Base-by-base conservation (phyloP, 768 basidiomycete genomes). In the Astraeus odoratus region DNA sequence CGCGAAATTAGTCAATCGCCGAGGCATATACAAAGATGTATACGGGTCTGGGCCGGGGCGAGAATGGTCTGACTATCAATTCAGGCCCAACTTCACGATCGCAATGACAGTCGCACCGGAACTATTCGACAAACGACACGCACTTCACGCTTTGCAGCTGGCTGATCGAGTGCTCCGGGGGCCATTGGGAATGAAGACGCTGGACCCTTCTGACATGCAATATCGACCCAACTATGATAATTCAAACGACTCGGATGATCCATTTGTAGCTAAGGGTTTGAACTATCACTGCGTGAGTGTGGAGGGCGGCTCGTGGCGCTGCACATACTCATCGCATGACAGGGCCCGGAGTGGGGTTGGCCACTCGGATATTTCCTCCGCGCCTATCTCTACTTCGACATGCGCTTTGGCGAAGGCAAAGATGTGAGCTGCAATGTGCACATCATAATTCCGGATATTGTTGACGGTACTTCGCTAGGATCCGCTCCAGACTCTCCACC, bases 21-120 rank as follows among this genome's bases (percentile, higher is more conserved):
- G 96, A 46, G 96, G 95, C 4, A 95, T 97, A 59, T 99, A 98
- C 75, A 99, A 99, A 73, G 96, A 99, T 60, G 91, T 98, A 6
- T 86, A 86, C 53, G 91, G 94, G 31, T 93, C 96, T 9, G 89
- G 89, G 1, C 58, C 73, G 39, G 86, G 82, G 8, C 77, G 90
- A 44, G 89, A 95, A 65, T 97, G 92, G 92, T 89, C 92, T 5
- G 94, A 99, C 66, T 99, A 98, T 63, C 96, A 98, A 65, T 76
- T 96, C 53, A 77, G 93, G 49, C 78, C 81, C 56, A 96, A 97
- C 66, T 95, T 92, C 72, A 84, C 93, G 4, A 86, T 97, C 47
- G 90, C 96, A 0, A 97, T 98, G 94, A 77, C 85, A 2, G 93
- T 98, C 36, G 96, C 96, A 1, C 95, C 95, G 8, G 96, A 98